These are phyloP conservation scores for Astrothelium subdiscretum DNA, from an alignment of 495 filamentous ascomycete genomes.

Conservation along the genomic window DNA sequence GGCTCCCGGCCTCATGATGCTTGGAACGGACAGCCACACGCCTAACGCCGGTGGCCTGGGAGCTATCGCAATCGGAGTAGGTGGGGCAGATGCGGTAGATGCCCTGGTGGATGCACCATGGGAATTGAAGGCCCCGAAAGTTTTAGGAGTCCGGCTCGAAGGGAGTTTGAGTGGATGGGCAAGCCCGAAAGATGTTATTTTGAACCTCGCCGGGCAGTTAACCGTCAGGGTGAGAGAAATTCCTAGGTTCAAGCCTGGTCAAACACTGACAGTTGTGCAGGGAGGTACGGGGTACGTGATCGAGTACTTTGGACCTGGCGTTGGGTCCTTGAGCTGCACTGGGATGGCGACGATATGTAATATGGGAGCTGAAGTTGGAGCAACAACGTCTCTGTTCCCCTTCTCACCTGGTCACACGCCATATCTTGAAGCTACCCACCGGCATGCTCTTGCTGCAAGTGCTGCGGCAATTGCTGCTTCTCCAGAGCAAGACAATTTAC, in stretches of 20 bases:
- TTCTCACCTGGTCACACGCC: slow-evolving; percentile 55
- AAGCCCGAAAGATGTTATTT: slow-evolving; percentile 87
- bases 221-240: slow-evolving; percentile 53
- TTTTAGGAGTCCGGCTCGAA: slow-evolving; percentile 76
- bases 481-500: slow-evolving; percentile 41
- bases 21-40: slow-evolving; percentile 97
- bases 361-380: slow-evolving; percentile 87
- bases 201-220: slow-evolving; percentile 76
- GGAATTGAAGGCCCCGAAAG: slow-evolving; percentile 88
- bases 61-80: slow-evolving; percentile 93
- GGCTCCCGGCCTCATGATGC: slow-evolving; percentile 95
- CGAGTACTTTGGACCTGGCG: slow-evolving; percentile 84
- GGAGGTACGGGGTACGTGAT: slow-evolving; percentile 91
- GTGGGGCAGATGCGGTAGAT: slow-evolving; percentile 94
- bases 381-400: slow-evolving; percentile 91
- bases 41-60: slow-evolving; percentile 90
- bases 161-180: slow-evolving; percentile 84
- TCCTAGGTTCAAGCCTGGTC: neutral
- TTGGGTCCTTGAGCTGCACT: slow-evolving; percentile 79
- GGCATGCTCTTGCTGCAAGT: slow-evolving; percentile 55
- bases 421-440: slow-evolving; percentile 76
- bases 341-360: slow-evolving; percentile 90
- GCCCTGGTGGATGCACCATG: slow-evolving; percentile 92
- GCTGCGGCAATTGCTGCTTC: slow-evolving; percentile 35
- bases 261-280: slow-evolving; percentile 9